phyloP scores from a whole-genome alignment of 78 protist species.

The Dictyostelium intermedium region DNA sequence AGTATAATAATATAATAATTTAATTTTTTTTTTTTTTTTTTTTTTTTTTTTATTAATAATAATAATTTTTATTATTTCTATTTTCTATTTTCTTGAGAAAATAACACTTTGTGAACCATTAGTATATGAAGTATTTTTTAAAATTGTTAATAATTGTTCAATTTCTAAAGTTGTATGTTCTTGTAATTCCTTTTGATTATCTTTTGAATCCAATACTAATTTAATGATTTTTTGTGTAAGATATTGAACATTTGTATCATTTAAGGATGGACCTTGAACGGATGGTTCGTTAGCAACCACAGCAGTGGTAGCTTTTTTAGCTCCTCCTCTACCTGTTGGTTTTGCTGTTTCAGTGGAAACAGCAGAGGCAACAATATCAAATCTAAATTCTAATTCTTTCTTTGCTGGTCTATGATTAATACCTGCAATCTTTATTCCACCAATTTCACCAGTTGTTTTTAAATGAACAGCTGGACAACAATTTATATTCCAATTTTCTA shows the following conservation, averaged over 20 bases:
- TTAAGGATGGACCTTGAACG: background rate
- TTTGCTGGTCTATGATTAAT: conserved; percentile 73
- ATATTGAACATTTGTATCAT: conserved; percentile 34
- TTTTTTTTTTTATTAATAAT: background rate
- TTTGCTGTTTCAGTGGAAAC: background rate
- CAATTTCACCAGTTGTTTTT: conserved; percentile 55
- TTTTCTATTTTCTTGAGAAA: background rate
- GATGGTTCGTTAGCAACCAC: background rate
- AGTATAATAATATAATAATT: background rate
- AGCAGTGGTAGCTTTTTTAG: background rate
- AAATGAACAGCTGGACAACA: conserved; percentile 71
- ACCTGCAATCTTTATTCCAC: conserved; percentile 39
- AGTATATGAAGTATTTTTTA: conserved; percentile 46
- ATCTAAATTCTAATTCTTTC: conserved; percentile 74
- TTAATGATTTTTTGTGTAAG: conserved; percentile 13
- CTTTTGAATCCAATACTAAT: background rate
- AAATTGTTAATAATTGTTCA: conserved; percentile 20
- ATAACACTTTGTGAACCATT: conserved; percentile 34
- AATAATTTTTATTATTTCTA: background rate
- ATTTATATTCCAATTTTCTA: conserved; percentile 66
- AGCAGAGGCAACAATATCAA: conserved; percentile 38
- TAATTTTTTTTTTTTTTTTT: background rate
- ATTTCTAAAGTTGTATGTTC: background rate
- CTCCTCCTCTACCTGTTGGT: background rate
- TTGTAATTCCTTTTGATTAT: background rate